phyloP scores from a whole-genome alignment of 2,329 filamentous ascomycete species.

The Neonectria punicea region DNA sequence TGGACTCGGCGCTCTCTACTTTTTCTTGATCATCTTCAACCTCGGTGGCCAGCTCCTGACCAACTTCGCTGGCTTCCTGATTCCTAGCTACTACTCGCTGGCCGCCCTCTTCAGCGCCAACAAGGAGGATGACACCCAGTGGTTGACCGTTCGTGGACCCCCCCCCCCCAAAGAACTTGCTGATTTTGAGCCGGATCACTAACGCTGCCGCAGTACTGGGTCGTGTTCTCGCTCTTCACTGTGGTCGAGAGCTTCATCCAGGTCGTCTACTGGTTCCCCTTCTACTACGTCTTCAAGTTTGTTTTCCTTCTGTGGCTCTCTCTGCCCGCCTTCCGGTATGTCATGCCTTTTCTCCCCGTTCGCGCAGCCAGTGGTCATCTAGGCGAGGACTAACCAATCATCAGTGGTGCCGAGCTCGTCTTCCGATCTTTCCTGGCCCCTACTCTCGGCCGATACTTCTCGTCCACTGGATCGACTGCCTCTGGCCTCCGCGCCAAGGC shows the following conservation, averaged over 20 bases:
- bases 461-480: slow-evolving; percentile 74
- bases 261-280: slow-evolving; percentile 95
- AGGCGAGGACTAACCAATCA: slow-evolving; percentile 29
- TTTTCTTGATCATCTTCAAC: slow-evolving; percentile 94
- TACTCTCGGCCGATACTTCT: slow-evolving; percentile 93
- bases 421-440: slow-evolving; percentile 97
- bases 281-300: slow-evolving; percentile 99
- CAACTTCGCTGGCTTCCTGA: slow-evolving; percentile 84
- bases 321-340: slow-evolving; percentile 92
- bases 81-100: slow-evolving; percentile 87
- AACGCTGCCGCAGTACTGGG: slow-evolving; percentile 77
- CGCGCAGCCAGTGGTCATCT: slow-evolving; percentile 15
- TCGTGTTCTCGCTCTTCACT: slow-evolving; percentile 84
- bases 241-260: slow-evolving; percentile 85
- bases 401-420: slow-evolving; percentile 91
- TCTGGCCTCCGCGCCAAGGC: slow-evolving; percentile 90
- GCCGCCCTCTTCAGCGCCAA: slow-evolving; percentile 76
- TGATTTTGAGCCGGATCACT: slow-evolving; percentile 41
- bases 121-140: slow-evolving; percentile 85
- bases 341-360: slow-evolving; percentile 33
- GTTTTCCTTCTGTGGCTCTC: slow-evolving; percentile 97
- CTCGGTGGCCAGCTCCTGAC: slow-evolving; percentile 88
- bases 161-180: slow-evolving; percentile 14
- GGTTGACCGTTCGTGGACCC: slow-evolving; percentile 70
- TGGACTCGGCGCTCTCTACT: slow-evolving; percentile 81